Evolutionary conservation across 495 filamentous ascomycete genomes (phyloP).

Genomic region (Halenospora varia): DNA sequence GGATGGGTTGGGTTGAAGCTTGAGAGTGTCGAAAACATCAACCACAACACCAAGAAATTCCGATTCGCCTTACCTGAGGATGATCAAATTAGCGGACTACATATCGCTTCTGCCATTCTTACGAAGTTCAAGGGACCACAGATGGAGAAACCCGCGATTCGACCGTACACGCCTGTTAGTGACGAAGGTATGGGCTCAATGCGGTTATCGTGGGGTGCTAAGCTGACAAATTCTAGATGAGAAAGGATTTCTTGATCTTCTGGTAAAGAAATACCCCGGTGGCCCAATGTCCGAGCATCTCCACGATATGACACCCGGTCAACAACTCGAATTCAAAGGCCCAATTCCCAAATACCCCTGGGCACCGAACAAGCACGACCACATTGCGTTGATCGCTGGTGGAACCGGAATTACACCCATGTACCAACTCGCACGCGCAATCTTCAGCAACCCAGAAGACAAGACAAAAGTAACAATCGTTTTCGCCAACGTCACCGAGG

Average conservation of each 20-base stretch:
- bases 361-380: slow-evolving; percentile 88
- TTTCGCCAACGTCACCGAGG: slow-evolving; percentile 80
- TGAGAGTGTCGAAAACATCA: slow-evolving; percentile 69
- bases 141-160: slow-evolving; percentile 75
- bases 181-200: slow-evolving; percentile 63
- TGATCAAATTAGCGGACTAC: slow-evolving; percentile 76
- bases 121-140: slow-evolving; percentile 79
- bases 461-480: slow-evolving; percentile 94
- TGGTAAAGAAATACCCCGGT: slow-evolving; percentile 85
- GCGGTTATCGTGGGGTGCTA: not conserved
- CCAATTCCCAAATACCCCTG: slow-evolving; percentile 93
- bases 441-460: slow-evolving; percentile 94
- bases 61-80: slow-evolving; percentile 80
- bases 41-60: slow-evolving; percentile 85
- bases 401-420: slow-evolving; percentile 93
- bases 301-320: slow-evolving; percentile 74
- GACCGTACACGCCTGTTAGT: slow-evolving; percentile 89
- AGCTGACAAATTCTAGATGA: slow-evolving; percentile 38
- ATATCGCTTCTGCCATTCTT: slow-evolving; percentile 77
- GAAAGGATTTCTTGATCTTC: slow-evolving; percentile 77
- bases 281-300: slow-evolving; percentile 90
- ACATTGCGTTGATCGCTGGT: slow-evolving; percentile 88
- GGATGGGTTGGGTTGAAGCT: slow-evolving; percentile 80
- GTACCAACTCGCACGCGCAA: slow-evolving; percentile 80
- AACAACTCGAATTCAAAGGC: slow-evolving; percentile 86